A percentile compares a stretch with the other conserved stretches of the same genome.
Conservation (phyloP, 805 yeast species). For the Saccharomycopsis sp. region DNA sequence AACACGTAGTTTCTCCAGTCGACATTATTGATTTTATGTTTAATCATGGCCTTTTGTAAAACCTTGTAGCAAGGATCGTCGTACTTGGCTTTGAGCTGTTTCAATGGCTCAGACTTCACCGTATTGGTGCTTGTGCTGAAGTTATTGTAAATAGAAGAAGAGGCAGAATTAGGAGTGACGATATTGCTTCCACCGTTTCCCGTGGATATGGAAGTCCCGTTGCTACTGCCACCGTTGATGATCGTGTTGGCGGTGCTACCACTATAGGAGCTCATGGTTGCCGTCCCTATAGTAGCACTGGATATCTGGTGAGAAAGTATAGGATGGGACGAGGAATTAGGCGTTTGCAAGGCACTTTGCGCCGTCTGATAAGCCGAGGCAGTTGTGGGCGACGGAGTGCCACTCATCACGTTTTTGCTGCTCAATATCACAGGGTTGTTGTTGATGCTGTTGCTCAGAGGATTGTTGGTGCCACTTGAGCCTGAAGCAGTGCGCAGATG, state of each 20-base stretch:
- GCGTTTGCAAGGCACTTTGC: slow-evolving; percentile 18
- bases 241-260: slow-evolving; percentile 1
- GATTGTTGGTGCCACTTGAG: slow-evolving; percentile 3
- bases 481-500: slow-evolving; percentile 10
- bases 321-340: slow-evolving; percentile 11
- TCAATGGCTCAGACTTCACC: slow-evolving; percentile 23
- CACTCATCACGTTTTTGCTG: slow-evolving; percentile 6
- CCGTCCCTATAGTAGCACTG: slow-evolving; percentile 4
- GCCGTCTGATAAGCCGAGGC: slow-evolving; percentile 18
- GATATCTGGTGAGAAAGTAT: slow-evolving; percentile 6
- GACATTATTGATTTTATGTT: slow-evolving; percentile 68
- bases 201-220: neutral
- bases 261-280: neutral
- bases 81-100: slow-evolving; percentile 20
- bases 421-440: slow-evolving; percentile 3
- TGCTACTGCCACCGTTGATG: neutral
- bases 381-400: slow-evolving; percentile 16
- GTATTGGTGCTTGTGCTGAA: neutral
- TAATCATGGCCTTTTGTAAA: slow-evolving; percentile 78
- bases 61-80: slow-evolving; percentile 90
- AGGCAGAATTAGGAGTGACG: slow-evolving; percentile 11
- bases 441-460: neutral
- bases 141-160: slow-evolving; percentile 3
- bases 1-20: slow-evolving; percentile 88
- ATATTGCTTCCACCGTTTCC: slow-evolving; percentile 1